Base-by-base conservation (phyloP, 2,329 filamentous ascomycete genomes). In the Lachnellula cervina region DNA sequence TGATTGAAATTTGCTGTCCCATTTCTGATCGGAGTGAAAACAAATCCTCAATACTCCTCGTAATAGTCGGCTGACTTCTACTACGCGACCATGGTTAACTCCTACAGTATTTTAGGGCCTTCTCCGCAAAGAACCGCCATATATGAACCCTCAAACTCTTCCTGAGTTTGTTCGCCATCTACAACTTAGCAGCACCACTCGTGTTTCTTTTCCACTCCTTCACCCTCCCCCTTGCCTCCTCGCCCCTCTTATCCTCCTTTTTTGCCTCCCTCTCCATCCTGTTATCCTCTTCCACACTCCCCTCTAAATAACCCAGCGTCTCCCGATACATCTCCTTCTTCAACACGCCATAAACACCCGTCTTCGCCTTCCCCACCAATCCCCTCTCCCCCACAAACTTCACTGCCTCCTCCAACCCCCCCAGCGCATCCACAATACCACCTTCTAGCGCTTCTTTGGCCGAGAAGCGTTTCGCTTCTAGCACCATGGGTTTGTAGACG, bases 321-420 rank as follows among this genome's bases (percentile, higher is more conserved):
- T 88, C 83, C 21, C 82, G 77, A 70, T 86, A 90, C 82, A 93
- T 87, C 73, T 92, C 89, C 59, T 78, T 74, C 77, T 91, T 93
- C 68, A 94, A 73, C 53, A 78, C 67, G 3, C 86, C 85, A 69
- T 90, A 93, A 25, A 88, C 81, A 11, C 83, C 83, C 35, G 79
- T 81, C 61, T 80, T 78, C 0, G 79, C 79, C 76, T 88, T 89
- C 28, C 76, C 74, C 5, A 79, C 72, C 57, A 94, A 70, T 49
- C 79, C 78, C 46, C 80, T 75, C 55, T 85, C 80, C 37, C 73
- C 69, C 16, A 91, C 75, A 49, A 92, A 77, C 16, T 67, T 70
- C 50, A 90, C 64, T 17, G 78, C 79, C 56, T 88, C 87, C 5
- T 86, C 80, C 17, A 88, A 60, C 0, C 83, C 84, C 1, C 87